Conservation (phyloP, 176 grass and related monocot genomes). For the Melocanna baccifera region DNA sequence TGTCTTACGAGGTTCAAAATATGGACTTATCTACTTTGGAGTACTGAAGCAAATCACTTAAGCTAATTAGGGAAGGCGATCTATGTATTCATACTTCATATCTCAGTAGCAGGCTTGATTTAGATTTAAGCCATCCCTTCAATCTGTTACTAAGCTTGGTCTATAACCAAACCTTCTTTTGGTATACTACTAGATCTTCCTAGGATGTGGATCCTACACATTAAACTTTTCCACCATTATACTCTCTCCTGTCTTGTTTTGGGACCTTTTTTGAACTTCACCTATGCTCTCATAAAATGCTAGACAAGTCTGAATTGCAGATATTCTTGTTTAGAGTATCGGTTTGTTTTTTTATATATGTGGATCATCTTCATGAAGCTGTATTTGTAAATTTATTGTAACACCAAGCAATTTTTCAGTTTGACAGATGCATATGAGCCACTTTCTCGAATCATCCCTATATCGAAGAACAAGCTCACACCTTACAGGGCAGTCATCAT, state of each 20-base stretch:
- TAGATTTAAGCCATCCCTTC: neutral
- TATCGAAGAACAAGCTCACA: conserved; percentile 97
- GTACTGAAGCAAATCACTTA: neutral
- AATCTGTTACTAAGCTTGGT: conserved; percentile 2
- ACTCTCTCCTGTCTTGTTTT: conserved; percentile 5
- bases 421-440: conserved; percentile 76
- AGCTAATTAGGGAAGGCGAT: neutral
- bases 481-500: conserved; percentile 96
- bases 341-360: conserved; percentile 2
- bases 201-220: neutral
- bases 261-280: neutral
- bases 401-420: conserved; percentile 45
- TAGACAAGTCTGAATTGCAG: neutral
- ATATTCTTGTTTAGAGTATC: neutral
- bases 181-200: neutral
- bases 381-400: conserved; percentile 4
- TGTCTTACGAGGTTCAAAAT: neutral
- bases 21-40: neutral
- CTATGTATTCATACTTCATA: conserved; percentile 14
- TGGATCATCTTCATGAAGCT: neutral
- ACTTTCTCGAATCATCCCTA: conserved; percentile 77
- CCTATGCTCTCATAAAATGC: neutral
- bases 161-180: neutral
- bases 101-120: conserved; percentile 19
- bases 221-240: neutral